Percentiles rank a stretch among this genome's conserved stretches.
These are phyloP conservation scores for Clonostachys solani DNA, from an alignment of 2,329 filamentous ascomycete genomes.

Conservation along the genomic window DNA sequence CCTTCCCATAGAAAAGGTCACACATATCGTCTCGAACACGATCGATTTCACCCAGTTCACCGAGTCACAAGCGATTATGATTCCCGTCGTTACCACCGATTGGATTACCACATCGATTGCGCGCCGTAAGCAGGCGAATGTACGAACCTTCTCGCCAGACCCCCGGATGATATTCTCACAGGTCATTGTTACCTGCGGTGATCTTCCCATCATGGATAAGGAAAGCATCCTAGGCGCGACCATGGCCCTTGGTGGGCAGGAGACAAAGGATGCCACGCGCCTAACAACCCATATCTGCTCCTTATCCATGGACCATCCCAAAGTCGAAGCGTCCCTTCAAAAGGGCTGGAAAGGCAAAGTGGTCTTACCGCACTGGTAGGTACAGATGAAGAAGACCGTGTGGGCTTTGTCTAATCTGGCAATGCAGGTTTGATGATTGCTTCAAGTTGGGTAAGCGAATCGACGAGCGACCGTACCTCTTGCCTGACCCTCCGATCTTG, in stretches of 20 bases:
- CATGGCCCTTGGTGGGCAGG: conserved; percentile 82
- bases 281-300: conserved; percentile 87
- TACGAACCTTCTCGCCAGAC: conserved; percentile 85
- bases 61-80: conserved; percentile 68
- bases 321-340: conserved; percentile 57
- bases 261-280: conserved; percentile 66
- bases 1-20: conserved; percentile 40
- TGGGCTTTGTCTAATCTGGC: neutral
- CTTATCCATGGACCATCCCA: conserved; percentile 68
- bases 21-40: conserved; percentile 63
- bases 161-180: conserved; percentile 86
- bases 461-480: conserved; percentile 77
- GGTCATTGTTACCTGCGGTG: conserved; percentile 76
- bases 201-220: conserved; percentile 80
- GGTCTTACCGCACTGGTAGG: conserved; percentile 87
- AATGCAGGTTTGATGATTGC: conserved; percentile 85
- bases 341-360: conserved; percentile 74
- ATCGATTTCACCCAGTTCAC: conserved; percentile 90
- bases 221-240: conserved; percentile 90
- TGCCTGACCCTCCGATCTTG: conserved; percentile 86
- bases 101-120: conserved; percentile 74
- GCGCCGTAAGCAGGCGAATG: conserved; percentile 67
- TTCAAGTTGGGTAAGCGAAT: conserved; percentile 89
- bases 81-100: conserved; percentile 75
- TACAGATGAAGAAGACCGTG: neutral